Evolutionary conservation across 176 grass and related monocot species (phyloP).

Genomic region (Secale cereale): DNA sequence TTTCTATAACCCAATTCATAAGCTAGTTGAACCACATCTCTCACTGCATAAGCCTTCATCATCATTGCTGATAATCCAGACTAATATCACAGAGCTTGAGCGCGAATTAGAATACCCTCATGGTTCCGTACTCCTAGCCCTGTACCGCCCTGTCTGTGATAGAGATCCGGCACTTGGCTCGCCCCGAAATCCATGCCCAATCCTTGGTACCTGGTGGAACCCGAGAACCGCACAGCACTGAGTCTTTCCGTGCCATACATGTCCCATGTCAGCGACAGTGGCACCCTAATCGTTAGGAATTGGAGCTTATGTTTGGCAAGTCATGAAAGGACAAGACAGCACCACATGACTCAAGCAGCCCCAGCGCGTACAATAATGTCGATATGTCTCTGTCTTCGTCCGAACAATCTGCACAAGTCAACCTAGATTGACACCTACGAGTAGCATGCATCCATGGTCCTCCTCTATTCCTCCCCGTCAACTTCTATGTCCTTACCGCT

Average conservation of each 20-base stretch:
- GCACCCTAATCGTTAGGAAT: neutral
- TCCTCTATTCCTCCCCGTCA: neutral
- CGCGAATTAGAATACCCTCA: too few relatives aligned
- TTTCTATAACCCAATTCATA: too few relatives aligned
- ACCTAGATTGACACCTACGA: constrained; percentile 2
- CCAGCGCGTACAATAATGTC: constrained; percentile 9
- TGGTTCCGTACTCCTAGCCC: too few relatives aligned
- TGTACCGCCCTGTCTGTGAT: too few relatives aligned
- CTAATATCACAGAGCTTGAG: too few relatives aligned
- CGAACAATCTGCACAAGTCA: constrained; percentile 32
- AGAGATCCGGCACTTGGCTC: too few relatives aligned
- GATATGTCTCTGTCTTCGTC: neutral
- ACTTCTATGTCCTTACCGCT: neutral
- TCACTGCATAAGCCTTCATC: too few relatives aligned
- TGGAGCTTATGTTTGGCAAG: constrained; percentile 10
- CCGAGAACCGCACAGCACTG: neutral
- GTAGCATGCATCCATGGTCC: neutral
- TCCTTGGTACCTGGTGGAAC: neutral
- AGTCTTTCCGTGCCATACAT: neutral
- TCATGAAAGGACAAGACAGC: neutral
- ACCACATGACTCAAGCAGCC: neutral
- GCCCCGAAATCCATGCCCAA: too few relatives aligned
- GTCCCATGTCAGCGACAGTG: neutral
- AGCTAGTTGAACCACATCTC: too few relatives aligned
- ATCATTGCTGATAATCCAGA: too few relatives aligned